phyloP scores from a whole-genome alignment of 345 rosid species.

The Citrus sp. region DNA sequence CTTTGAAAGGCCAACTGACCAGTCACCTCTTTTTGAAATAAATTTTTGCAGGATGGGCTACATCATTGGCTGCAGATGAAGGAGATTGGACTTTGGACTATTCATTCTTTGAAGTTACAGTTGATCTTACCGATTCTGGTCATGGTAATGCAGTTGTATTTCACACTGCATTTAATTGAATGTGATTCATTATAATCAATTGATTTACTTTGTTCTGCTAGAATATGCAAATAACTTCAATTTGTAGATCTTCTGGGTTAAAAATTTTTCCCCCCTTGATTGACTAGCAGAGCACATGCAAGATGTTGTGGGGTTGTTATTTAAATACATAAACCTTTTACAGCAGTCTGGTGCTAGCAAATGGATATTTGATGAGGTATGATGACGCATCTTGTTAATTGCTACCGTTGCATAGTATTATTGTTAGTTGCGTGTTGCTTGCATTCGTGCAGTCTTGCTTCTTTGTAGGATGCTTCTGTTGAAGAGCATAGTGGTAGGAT shows the following conservation, averaged over 20 bases:
- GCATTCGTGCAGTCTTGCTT: background rate
- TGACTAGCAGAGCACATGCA: slow-evolving; percentile 73
- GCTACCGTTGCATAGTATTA: background rate
- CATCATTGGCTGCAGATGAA: slow-evolving; percentile 64
- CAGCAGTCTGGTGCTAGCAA: slow-evolving; percentile 75
- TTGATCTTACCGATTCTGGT: slow-evolving; percentile 86
- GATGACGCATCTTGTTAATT: slow-evolving; percentile 1
- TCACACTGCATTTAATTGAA: background rate
- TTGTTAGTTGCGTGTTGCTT: background rate
- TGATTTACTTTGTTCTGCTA: background rate
- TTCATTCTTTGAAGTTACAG: slow-evolving; percentile 65
- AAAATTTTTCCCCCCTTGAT: background rate
- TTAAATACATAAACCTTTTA: slow-evolving; percentile 72
- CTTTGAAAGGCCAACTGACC: background rate
- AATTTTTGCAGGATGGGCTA: slow-evolving; percentile 77
- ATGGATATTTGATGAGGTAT: slow-evolving; percentile 99
- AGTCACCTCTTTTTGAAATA: background rate
- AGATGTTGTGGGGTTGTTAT: slow-evolving; percentile 72
- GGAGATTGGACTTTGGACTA: slow-evolving; percentile 50
- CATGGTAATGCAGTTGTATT: slow-evolving; percentile 56
- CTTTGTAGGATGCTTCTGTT: background rate
- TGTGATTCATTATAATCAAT: slow-evolving; percentile 11
- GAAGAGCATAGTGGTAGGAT: background rate
- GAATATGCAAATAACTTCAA: background rate
- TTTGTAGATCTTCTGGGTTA: background rate